These are phyloP conservation scores for Neltuma alba DNA, from an alignment of 306 rosid species.

Conservation along the genomic window DNA sequence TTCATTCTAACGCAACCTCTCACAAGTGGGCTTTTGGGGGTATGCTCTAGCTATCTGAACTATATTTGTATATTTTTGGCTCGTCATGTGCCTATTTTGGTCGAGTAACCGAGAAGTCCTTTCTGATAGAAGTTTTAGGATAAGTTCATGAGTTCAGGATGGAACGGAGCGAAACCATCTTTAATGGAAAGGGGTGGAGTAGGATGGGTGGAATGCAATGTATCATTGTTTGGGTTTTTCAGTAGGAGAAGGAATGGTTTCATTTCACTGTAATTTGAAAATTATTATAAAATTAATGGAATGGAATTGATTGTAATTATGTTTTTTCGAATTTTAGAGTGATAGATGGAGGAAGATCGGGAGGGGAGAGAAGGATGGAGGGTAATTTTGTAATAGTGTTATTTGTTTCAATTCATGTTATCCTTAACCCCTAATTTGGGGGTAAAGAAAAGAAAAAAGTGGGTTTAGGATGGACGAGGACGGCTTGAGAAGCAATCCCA, in stretches of 20 bases:
- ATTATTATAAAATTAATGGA: not conserved
- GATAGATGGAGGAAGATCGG: not conserved
- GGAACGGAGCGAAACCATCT: not conserved
- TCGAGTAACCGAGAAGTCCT: slow-evolving; percentile 1
- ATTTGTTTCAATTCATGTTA: not conserved
- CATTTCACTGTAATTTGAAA: not conserved
- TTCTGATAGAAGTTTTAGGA: not conserved
- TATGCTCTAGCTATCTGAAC: slow-evolving; percentile 27
- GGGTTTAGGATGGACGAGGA: not conserved
- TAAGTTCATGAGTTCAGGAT: not conserved
- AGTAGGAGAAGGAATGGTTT: not conserved
- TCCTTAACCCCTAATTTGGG: not conserved
- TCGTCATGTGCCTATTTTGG: not conserved
- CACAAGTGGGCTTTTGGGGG: slow-evolving; percentile 99
- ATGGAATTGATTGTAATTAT: not conserved
- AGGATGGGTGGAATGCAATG: not conserved
- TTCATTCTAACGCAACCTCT: slow-evolving; percentile 96
- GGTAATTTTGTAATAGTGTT: not conserved
- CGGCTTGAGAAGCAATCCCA: too few relatives aligned
- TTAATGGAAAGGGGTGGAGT: not conserved
- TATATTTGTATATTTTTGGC: not conserved
- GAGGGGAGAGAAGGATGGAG: not conserved
- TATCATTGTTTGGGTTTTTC: too few relatives aligned
- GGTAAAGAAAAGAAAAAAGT: not conserved
- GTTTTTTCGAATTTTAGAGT: not conserved